Conservation (phyloP, 345 rosid species). For the Corchorus olitorius region DNA sequence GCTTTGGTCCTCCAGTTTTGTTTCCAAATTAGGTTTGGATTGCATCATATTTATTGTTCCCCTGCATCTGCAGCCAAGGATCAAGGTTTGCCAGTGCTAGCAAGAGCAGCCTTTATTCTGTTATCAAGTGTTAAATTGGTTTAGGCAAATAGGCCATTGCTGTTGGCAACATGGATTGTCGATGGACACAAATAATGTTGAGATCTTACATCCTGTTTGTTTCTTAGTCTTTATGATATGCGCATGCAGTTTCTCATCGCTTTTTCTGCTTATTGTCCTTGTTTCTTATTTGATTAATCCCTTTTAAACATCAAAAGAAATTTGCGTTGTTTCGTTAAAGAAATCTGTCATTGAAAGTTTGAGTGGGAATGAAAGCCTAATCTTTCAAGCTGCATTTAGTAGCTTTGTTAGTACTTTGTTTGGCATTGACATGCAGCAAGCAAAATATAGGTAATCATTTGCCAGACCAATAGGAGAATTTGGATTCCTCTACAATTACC, state of each 20-base stretch:
- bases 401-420: too few species aligned
- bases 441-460: too few species aligned
- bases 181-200: background rate
- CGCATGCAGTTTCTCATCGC: background rate
- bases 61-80: conserved; percentile 16
- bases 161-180: background rate
- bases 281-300: background rate
- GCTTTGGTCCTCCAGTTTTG: conserved; percentile 8
- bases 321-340: too few species aligned
- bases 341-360: too few species aligned
- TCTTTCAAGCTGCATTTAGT: too few species aligned
- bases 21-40: conserved; percentile 16
- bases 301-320: background rate
- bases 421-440: too few species aligned
- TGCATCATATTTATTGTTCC: conserved; percentile 12
- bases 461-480: too few species aligned
- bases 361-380: too few species aligned
- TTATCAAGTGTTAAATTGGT: background rate
- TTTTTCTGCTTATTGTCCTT: background rate
- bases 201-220: background rate
- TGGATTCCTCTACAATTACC: too few species aligned
- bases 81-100: conserved; percentile 17
- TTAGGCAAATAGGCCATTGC: background rate
- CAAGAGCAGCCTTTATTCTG: background rate
- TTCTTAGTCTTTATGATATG: background rate